Conservation (phyloP, 306 rosid genomes). For the Pachyrhizus erosus region DNA sequence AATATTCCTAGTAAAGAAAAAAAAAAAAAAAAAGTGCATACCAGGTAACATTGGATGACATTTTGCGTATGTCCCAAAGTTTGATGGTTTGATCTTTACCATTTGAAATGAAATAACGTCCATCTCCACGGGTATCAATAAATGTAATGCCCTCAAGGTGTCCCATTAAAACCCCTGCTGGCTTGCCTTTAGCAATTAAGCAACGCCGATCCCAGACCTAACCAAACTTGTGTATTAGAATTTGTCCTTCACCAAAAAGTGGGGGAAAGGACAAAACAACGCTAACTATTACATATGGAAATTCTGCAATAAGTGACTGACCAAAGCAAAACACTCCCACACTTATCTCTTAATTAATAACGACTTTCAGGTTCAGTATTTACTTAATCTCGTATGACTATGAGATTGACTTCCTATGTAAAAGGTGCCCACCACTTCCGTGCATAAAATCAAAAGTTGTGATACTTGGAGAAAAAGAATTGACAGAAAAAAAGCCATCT, state of each 20-base stretch:
- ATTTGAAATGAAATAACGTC: conserved; percentile 90
- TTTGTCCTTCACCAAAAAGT: neutral
- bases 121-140: conserved; percentile 92
- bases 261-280: neutral
- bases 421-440: conserved; percentile 26
- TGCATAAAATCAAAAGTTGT: conserved; percentile 9
- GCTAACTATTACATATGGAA: conserved; percentile 5
- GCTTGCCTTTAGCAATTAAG: conserved; percentile 61
- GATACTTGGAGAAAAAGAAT: conserved; percentile 1
- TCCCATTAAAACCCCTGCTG: conserved; percentile 86
- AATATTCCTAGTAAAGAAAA: neutral
- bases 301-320: neutral
- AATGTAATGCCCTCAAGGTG: conserved; percentile 91
- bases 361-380: conserved; percentile 16
- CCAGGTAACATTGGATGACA: conserved; percentile 72
- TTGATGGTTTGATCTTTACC: conserved; percentile 96
- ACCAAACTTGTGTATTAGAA: conserved; percentile 37
- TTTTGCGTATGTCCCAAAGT: conserved; percentile 96
- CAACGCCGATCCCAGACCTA: conserved; percentile 99
- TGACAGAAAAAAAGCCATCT: conserved; percentile 16
- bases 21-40: conserved; percentile 47
- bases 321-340: conserved; percentile 21
- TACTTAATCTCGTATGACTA: conserved; percentile 18
- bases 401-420: conserved; percentile 18
- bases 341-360: conserved; percentile 12